Base-by-base conservation (phyloP, 2,329 filamentous ascomycete genomes). In the Cordyceps cicadae region DNA sequence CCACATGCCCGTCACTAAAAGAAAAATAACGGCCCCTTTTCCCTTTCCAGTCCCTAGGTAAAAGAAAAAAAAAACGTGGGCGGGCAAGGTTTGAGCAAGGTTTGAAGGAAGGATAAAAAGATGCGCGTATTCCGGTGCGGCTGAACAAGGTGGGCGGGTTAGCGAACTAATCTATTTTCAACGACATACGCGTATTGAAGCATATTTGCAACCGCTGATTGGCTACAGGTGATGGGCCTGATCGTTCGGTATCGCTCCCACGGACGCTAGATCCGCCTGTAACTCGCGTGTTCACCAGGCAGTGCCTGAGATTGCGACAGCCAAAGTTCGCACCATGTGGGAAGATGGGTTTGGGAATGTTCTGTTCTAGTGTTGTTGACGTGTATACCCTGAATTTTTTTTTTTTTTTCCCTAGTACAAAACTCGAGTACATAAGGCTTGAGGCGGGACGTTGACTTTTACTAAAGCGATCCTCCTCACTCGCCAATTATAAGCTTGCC, bases 41-140 rank as follows among this genome's bases (percentile, higher is more conserved):
- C n/a, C 32, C 32, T 29, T 29, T 29, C 26, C 26, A 29, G 26
- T 29, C 26, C 26, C 3, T 3, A 29, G 3, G n/a, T n/a, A n/a
- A n/a, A n/a, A 24, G 24, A 24, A 24, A 24, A 29, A 29, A 7
- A 29, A 29, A 29, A 29, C 29, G 29, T 29, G 29, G 29, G 29
- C 49, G 34, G 17, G 34, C 21, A 24, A 24, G 24, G 24, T 24
- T 24, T 24, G 24, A 24, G 24, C 24, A 54, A 54, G 24, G 52
- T 54, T 52, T 54, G 19, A 15, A 37, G n/a, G 5, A 43, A 4
- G 24, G 24, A 24, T 24, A 24, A 24, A 4, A 24, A 46, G 41
- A 55, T 55, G 21, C 53, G 41, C 53, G 41, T 46, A 46, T 32
- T 55, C n/a, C 26, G 53, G 39, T 55, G 41, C 26, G 53, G 53